Base-by-base conservation (phyloP, 2,329 filamentous ascomycete genomes). In the Plectosphaerella cucumerina region DNA sequence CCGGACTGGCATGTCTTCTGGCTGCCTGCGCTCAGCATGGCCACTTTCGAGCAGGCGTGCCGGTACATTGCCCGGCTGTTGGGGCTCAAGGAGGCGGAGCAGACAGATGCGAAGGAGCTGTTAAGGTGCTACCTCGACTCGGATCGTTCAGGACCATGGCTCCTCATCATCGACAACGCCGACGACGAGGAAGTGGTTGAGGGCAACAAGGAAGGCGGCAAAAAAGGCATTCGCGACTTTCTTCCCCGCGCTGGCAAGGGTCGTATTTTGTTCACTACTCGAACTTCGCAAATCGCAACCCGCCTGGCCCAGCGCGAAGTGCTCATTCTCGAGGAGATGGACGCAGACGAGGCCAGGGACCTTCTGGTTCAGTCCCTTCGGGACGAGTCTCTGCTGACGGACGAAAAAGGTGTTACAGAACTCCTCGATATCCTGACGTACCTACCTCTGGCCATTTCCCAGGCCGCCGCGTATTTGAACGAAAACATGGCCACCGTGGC, bases 1-100 rank as follows among this genome's bases (percentile, higher is more conserved):
- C 63, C 64, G 2, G 62, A 65, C 5, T 72, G 61, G 48, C 71
- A 67, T 0, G 58, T 78, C 47, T 68, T 78, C 53, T 78, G 70
- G 73, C 62, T 76, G 5, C 65, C 70, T 5, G 71, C 67, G 6
- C 60, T 64, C 21, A 71, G 67, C 51, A 52, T 56, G n/a, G 66
- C 63, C 15, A 68, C 59, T 49, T 67, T 76, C 50, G 61, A 73
- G 35, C 64, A 70, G 48, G 69, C 69, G 12, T 75, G 67, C 51
- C 46, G 44, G 2, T 61, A 63, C 5, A 63, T 74, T 4, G 65
- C 60, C 2, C 60, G 56, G 37, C 58, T 62, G 57, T 59, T 74
- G 12, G 43, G 14, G 14, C 15, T 51, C 6, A 14, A 37, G 6
- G 8, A 3, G n/a, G 5, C 4, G 14, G 1, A 55, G 69, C 44